Base-by-base conservation (phyloP, 306 rosid species). In the Hippophae gyantsensis region DNA sequence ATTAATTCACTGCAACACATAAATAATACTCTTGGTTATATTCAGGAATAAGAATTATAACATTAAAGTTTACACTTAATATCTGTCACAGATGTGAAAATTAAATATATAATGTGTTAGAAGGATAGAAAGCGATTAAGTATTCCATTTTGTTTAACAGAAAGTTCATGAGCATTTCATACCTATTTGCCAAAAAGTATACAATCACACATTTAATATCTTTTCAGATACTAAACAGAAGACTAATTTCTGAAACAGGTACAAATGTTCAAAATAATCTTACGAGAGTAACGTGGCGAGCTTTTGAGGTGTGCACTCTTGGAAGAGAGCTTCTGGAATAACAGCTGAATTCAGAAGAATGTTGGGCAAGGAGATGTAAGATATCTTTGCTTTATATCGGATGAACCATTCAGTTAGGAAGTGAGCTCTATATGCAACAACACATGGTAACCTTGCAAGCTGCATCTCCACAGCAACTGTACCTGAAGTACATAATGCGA, bases 401-500 rank as follows among this genome's bases (percentile, higher is more conserved):
- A 92, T 71, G 27, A 79, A 60, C 96, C 84, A 85, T 76, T 87
- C 95, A 0, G 96, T 90, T 74, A 90, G 71, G 62, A 87, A 74
- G 78, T 87, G 87, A 43, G 98, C 96, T 71, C 92, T 81, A 70
- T 87, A 90, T 27, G 89, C 92, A 42, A 90, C 87, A 42, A 85
- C 75, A 58, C 95, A 90, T 11, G 98, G 98, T 62, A 79, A 62
- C 47, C 87, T 81, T 44, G 95, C 92, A 76, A 90, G 87, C 76
- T 90, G 95, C 78, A 85, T 62, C 84, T 85, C 96, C 51, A 79
- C 73, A 58, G 87, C 84, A 51, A 77, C 93, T 9, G 98, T 87
- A 59, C 98, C 98, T 10, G 96, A 92, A 64, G 98, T 69, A 69
- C 98, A 92, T 61, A 92, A 74, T 0, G 96, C 96, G 57, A 80